phyloP scores from a whole-genome alignment of 2,329 filamentous ascomycete species.

The Sporothrix phasma region DNA sequence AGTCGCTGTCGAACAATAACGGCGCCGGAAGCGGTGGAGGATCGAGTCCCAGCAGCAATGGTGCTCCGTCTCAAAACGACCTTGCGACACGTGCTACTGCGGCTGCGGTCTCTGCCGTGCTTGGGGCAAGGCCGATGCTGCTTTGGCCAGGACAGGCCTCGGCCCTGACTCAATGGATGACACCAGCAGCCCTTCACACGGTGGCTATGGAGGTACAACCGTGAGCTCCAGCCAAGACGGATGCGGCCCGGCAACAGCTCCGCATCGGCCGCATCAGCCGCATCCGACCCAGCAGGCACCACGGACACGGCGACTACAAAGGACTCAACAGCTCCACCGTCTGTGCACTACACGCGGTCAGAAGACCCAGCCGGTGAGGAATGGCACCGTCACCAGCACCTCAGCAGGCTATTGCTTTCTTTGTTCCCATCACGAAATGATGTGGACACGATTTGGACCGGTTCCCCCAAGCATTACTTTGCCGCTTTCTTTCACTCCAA shows the following conservation, averaged over 20 bases:
- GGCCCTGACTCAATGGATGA: constrained; percentile 4
- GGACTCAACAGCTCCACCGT: not conserved
- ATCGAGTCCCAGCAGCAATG: not conserved
- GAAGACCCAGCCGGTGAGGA: not conserved
- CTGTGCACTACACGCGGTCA: not conserved
- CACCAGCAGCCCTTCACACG: constrained; percentile 14
- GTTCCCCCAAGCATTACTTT: constrained; percentile 23
- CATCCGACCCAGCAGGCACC: not conserved
- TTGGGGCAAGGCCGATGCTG: not conserved
- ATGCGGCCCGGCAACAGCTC: not conserved
- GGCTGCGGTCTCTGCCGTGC: not conserved
- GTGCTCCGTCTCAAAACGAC: not conserved
- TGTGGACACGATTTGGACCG: constrained; percentile 25
- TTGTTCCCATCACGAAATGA: constrained; percentile 29
- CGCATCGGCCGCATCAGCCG: not conserved
- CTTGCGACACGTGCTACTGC: not conserved
- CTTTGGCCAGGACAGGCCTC: not conserved
- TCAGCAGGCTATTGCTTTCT: constrained; percentile 26
- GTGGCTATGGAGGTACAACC: not conserved
- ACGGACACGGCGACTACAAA: not conserved
- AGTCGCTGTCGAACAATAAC: constrained; percentile 17
- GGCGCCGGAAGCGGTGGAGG: not conserved
- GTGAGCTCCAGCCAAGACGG: not conserved
- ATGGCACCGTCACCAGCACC: constrained; percentile 24
- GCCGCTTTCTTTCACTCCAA: constrained; percentile 25